These are phyloP conservation scores for Phytopythium ostracodes DNA, from an alignment of 352 stramenopile species.

Conservation along the genomic window DNA sequence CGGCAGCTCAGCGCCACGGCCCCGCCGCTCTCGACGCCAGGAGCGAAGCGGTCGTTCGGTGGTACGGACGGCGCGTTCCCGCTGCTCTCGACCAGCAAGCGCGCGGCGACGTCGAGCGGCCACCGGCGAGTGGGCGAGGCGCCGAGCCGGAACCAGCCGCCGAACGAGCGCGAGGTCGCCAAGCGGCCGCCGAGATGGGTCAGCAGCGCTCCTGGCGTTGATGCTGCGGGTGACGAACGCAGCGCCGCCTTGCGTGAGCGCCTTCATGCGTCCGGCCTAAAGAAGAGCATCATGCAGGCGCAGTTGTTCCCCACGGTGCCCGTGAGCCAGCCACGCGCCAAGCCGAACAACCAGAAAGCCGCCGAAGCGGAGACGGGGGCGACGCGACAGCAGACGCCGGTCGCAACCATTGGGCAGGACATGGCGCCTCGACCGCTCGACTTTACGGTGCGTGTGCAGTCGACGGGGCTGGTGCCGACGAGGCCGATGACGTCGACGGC, in stretches of 20 bases:
- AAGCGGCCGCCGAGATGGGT: neutral
- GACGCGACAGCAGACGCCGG: neutral
- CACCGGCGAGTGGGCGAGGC: neutral
- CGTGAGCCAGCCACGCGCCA: slow-evolving; percentile 4
- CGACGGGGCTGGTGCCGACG: slow-evolving; percentile 34
- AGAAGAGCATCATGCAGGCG: slow-evolving; percentile 51
- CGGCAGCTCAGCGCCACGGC: slow-evolving; percentile 8
- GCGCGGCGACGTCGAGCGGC: neutral
- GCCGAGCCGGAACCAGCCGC: neutral
- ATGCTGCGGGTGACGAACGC: neutral
- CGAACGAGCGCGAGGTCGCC: neutral
- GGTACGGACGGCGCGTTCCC: slow-evolving; percentile 13
- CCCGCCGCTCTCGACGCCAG: neutral
- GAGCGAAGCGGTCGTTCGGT: neutral
- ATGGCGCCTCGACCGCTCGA: neutral
- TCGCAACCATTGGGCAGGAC: neutral
- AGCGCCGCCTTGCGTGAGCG: slow-evolving; percentile 23
- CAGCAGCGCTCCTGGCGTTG: neutral
- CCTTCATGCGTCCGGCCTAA: slow-evolving; percentile 55
- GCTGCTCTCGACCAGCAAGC: slow-evolving; percentile 4
- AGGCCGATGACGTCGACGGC: slow-evolving; percentile 36
- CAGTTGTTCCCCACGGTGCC: slow-evolving; percentile 36
- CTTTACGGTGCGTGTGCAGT: neutral
- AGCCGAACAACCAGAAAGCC: slow-evolving; percentile 10
- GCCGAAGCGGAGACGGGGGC: neutral